Base-by-base conservation (phyloP, 1,284 basidiomycete genomes). In the Ustilago shanxiensis region DNA sequence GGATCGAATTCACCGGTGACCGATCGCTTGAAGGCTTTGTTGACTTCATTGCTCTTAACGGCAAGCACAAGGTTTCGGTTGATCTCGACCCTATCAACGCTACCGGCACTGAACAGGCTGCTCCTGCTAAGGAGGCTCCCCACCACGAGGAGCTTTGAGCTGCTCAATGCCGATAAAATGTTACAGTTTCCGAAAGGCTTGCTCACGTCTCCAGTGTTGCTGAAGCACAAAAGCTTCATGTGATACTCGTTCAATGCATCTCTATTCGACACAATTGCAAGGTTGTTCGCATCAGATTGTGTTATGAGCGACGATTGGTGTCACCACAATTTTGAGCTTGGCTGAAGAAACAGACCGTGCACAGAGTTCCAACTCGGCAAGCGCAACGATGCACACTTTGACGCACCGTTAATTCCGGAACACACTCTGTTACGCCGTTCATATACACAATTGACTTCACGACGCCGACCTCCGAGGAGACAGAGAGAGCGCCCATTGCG, bases 1-100 rank as follows among this genome's bases (percentile, higher is more conserved):
- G 95, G 88, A 88, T 98, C 72, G 94, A 98, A 86, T 85, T 83
- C 63, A 77, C 72, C 44, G 84, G 84, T 60, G 84, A 85, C 70
- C 80, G 84, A 56, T 79, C 81, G 64, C 74, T 85, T 52, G 84
- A 85, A 61, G 79, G 79, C 60, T 82, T 85, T 66, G 75, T 81
- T 57, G 84, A 85, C 37, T 85, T 84, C 55, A 77, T 85, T 59
- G 69, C 69, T 14, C 64, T 74, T 31, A 83, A 85, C 66, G 84
- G 77, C 55, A 80, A 79, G 79, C 83, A 85, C 81, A 84, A 84
- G 80, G 77, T 80, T 24, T 68, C 68, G 52, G 78, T 79, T 49
- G 66, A 77, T 41, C 68, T 79, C 33, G 74, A 77, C 20, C 74
- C 74, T 26, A 65, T 72, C 74, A 72, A 77, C 70, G 53, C 45